A percentile compares a stretch with the other conserved stretches of the same genome.
Conservation (phyloP, 139 green algal species). For the Axilococcus clingmanii region DNA sequence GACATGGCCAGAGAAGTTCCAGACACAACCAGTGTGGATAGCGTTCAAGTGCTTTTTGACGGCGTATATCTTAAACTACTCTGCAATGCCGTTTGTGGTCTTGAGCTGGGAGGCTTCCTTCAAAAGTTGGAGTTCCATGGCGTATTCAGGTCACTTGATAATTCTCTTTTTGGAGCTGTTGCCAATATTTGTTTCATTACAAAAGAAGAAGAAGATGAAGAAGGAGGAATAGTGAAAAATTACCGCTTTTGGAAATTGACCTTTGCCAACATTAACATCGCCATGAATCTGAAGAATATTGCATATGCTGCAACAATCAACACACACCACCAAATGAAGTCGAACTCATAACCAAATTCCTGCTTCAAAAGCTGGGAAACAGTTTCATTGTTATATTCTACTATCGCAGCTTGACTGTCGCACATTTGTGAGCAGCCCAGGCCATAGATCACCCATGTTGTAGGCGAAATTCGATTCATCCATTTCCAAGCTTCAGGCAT, state of each 20-base stretch:
- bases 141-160: constrained; percentile 29
- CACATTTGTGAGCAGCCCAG: constrained; percentile 12
- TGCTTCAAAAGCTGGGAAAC: constrained; percentile 30
- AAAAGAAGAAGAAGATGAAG: background rate
- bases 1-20: constrained; percentile 1
- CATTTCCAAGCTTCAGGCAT: constrained; percentile 61
- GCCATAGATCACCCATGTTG: constrained; percentile 28
- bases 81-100: constrained; percentile 35
- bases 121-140: constrained; percentile 27
- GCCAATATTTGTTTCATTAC: constrained; percentile 15
- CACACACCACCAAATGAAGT: constrained; percentile 39
- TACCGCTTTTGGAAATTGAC: constrained; percentile 55
- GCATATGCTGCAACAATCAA: constrained; percentile 44
- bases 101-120: constrained; percentile 19
- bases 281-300: constrained; percentile 24
- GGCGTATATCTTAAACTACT: constrained; percentile 34
- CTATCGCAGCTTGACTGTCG: constrained; percentile 16
- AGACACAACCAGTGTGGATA: constrained; percentile 13
- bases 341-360: constrained; percentile 54
- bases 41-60: constrained; percentile 27
- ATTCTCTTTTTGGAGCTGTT: constrained; percentile 29
- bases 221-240: background rate
- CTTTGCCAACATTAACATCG: constrained; percentile 41
- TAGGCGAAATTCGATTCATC: constrained; percentile 50
- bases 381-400: constrained; percentile 4